These are phyloP conservation scores for Chiua virens DNA, from an alignment of 768 basidiomycete genomes.

Conservation along the genomic window DNA sequence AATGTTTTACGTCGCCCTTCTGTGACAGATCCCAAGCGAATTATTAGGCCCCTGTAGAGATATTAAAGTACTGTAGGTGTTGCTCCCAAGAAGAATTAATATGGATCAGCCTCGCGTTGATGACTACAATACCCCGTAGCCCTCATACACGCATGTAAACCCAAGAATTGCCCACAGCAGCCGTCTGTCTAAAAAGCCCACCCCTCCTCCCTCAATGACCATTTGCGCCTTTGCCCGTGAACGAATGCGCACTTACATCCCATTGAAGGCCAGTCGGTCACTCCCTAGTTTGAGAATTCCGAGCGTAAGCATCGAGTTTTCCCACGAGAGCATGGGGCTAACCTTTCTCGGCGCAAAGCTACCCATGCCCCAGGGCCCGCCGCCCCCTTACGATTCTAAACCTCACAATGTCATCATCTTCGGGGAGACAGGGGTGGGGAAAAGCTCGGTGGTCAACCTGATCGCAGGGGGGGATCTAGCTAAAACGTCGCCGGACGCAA, in stretches of 20 bases:
- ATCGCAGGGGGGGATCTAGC: slow-evolving; percentile 30
- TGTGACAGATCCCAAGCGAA: background rate
- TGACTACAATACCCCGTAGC: slow-evolving; percentile 13
- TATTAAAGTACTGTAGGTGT: slow-evolving; percentile 8
- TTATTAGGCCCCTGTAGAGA: slow-evolving; percentile 5
- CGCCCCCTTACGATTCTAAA: slow-evolving; percentile 16
- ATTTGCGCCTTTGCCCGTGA: slow-evolving; percentile 1
- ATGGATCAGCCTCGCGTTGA: slow-evolving; percentile 7
- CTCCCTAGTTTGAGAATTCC: background rate
- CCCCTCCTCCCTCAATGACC: background rate
- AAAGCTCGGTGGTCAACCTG: slow-evolving; percentile 45
- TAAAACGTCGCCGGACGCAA: slow-evolving; percentile 29
- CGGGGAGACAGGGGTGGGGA: slow-evolving; percentile 32
- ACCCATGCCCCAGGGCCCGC: slow-evolving; percentile 1
- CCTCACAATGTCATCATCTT: slow-evolving; percentile 27
- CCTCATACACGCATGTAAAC: slow-evolving; percentile 4
- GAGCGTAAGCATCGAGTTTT: slow-evolving; percentile 10
- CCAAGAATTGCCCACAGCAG: background rate
- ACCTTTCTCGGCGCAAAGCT: slow-evolving; percentile 6
- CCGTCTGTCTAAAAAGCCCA: background rate
- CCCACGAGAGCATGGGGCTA: background rate
- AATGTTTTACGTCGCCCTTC: background rate
- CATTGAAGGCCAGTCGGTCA: background rate
- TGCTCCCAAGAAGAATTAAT: background rate
- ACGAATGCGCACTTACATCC: slow-evolving; percentile 3